Conservation (phyloP, 768 basidiomycete species). For the Hirschioporus abietinus region DNA sequence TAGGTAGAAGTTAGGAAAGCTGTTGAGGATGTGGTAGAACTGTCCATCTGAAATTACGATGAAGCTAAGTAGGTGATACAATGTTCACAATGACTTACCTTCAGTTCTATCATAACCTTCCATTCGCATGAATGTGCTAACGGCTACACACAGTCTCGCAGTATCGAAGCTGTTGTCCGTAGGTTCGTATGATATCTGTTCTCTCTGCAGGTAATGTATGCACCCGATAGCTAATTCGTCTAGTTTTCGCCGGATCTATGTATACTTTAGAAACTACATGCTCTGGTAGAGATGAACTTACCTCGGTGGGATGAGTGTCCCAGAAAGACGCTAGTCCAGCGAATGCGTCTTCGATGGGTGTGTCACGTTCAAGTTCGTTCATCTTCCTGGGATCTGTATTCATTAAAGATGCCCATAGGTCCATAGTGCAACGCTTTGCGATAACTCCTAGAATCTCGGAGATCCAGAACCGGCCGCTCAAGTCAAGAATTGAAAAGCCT, state of each 20-base stretch:
- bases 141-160: conserved; percentile 30
- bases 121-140: conserved; percentile 47
- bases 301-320: conserved; percentile 38
- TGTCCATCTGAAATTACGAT: conserved; percentile 24
- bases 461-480: conserved; percentile 50
- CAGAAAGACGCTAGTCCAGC: conserved; percentile 50
- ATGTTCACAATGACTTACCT: conserved; percentile 27
- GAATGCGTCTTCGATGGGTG: conserved; percentile 40
- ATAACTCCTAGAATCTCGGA: conserved; percentile 37
- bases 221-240: conserved; percentile 37
- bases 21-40: conserved; percentile 43
- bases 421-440: conserved; percentile 35
- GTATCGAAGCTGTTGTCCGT: conserved; percentile 26
- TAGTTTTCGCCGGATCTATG: conserved; percentile 36
- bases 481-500: not conserved
- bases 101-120: conserved; percentile 41
- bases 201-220: conserved; percentile 29
- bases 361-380: conserved; percentile 10
- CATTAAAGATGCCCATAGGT: conserved; percentile 28
- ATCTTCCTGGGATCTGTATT: conserved; percentile 2
- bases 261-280: conserved; percentile 6
- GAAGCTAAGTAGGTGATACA: not conserved
- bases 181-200: conserved; percentile 24
- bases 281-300: conserved; percentile 19
- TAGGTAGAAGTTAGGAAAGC: conserved; percentile 57